Evolutionary conservation across 78 protist species (phyloP).

Genomic region (Dictyostelium brefeldianum): DNA sequence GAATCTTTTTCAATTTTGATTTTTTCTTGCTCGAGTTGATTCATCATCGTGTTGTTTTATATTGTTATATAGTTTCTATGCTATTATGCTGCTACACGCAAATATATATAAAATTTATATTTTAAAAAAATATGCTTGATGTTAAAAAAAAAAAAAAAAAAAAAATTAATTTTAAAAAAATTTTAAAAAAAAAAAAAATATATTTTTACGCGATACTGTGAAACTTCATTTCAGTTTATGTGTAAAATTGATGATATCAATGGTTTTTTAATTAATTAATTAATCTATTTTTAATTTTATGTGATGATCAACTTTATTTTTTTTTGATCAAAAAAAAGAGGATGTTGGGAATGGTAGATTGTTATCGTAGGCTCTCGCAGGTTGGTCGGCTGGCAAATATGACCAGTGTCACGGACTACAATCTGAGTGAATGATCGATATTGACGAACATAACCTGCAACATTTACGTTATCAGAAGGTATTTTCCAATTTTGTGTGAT

Average conservation of each 20-base stretch:
- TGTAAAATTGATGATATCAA: too few relatives aligned
- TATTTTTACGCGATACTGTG: too few relatives aligned
- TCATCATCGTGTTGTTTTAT: too few relatives aligned
- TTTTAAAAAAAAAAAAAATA: too few relatives aligned
- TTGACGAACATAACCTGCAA: conserved; percentile 84
- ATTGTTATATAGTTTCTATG: too few relatives aligned
- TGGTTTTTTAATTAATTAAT: too few relatives aligned
- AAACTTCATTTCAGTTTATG: too few relatives aligned
- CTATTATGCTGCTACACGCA: too few relatives aligned
- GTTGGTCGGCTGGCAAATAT: conserved; percentile 87
- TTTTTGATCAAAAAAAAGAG: neutral
- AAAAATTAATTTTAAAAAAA: too few relatives aligned
- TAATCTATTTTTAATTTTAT: too few relatives aligned
- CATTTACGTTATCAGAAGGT: conserved; percentile 41
- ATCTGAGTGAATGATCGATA: conserved; percentile 69
- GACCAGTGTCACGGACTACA: conserved; percentile 87
- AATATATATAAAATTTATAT: neutral
- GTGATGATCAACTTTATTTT: neutral
- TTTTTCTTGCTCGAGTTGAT: neutral
- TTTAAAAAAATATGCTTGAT: neutral
- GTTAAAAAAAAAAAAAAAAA: neutral
- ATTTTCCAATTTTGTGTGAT: too few relatives aligned
- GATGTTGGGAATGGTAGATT: neutral
- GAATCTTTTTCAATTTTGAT: neutral
- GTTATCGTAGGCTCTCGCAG: too few relatives aligned